Base-by-base conservation (phyloP, 257 asterid genomes). In the Galeopsis tetrahit region DNA sequence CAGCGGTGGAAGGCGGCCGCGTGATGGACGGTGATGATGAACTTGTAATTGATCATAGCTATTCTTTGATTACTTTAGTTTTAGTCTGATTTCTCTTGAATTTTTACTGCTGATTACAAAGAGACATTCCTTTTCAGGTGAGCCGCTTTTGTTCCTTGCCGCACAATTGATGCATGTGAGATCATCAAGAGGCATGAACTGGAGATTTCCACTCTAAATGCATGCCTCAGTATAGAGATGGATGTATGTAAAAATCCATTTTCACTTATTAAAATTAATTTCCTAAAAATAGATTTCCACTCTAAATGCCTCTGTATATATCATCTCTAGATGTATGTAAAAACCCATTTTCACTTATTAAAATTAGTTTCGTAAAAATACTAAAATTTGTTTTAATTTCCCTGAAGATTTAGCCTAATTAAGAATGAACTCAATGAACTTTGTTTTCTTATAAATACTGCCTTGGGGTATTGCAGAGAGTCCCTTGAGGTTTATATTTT, bases 141-240 rank as follows among this genome's bases (percentile, higher is more conserved):
- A 72, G 85, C 83, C 49, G 97, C 91, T 63, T 85, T 85, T 83
- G 92, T 87, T 66, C 90, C 81, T 70, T 88, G 97, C 80, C 89
- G 93, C 75, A 76, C 83, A 28, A 76, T 79, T 56, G 90, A 81
- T 43, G 84, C 78, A 5, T 70, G 82, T 43, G 75, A 73, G 21
- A 68, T 73, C 77, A 76, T 94, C 75, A 85, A 81, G 84, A 64
- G 66, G 28, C 89, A 75, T 34, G 84, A 87, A 63, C 78, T 85
- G 64, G 99, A 88, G 85, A 94, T 94, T 57, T 36, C 84, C 65
- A 94, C 97, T 33, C 95, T 94, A n/a, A n/a, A n/a, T n/a, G n/a
- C n/a, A n/a, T n/a, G n/a, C n/a, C n/a, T n/a, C n/a, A n/a, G n/a
- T n/a, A n/a, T n/a, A n/a, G n/a, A n/a, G n/a, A n/a, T n/a, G n/a